These are phyloP conservation scores for Fusarium aywerte DNA, from an alignment of 2,329 filamentous ascomycete species.

Conservation along the genomic window DNA sequence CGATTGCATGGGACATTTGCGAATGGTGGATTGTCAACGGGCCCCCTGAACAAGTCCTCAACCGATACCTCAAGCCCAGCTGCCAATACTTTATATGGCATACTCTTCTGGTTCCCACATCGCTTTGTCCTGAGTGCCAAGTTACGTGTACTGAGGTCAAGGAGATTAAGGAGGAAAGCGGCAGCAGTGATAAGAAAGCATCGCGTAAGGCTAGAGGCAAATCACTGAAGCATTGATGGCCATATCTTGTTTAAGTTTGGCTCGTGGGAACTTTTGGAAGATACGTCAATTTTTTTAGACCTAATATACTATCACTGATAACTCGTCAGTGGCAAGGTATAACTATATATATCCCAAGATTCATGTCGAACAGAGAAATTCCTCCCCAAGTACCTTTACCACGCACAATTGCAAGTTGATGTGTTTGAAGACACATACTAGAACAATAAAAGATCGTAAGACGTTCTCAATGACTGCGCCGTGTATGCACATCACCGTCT, in stretches of 20 bases:
- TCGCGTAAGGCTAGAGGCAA: background rate
- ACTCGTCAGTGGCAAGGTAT: background rate
- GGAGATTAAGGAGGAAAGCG: background rate
- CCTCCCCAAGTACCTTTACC: background rate
- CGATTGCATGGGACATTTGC: constrained; percentile 43
- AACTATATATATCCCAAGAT: background rate
- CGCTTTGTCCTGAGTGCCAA: constrained; percentile 33
- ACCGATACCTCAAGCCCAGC: constrained; percentile 43
- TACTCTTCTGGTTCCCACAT: constrained; percentile 29
- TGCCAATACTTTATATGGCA: constrained; percentile 41
- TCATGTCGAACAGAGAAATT: background rate
- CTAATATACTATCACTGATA: background rate
- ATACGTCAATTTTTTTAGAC: background rate
- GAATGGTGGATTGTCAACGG: constrained; percentile 45
- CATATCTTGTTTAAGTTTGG: background rate
- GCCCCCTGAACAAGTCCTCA: constrained; percentile 44
- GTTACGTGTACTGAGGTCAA: constrained; percentile 19
- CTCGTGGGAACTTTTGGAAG: background rate
- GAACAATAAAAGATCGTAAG: background rate
- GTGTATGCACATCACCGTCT: background rate
- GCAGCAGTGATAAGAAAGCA: constrained; percentile 9
- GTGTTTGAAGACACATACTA: background rate
- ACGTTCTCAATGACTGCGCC: background rate
- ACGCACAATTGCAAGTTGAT: background rate
- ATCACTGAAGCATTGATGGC: background rate